These are phyloP conservation scores for Conticribra weissflogii DNA, from an alignment of 108 stramenopile genomes.

Conservation along the genomic window DNA sequence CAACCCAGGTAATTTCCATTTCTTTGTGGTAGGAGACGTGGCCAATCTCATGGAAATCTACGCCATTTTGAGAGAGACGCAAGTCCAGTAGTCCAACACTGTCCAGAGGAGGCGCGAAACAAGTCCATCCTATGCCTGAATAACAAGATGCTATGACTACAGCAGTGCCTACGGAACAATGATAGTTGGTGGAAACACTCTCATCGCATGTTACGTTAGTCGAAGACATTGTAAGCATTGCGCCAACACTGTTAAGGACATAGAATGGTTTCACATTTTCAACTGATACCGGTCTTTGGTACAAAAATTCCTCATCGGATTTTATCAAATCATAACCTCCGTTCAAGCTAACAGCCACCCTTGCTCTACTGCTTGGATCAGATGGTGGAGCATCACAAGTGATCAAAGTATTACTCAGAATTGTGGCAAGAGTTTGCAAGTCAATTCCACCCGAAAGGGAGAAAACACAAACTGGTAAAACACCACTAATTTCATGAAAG, in stretches of 20 bases:
- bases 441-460: not conserved
- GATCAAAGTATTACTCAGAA: conserved; percentile 14
- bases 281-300: not conserved
- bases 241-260: conserved; percentile 3
- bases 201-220: not conserved
- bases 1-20: no score
- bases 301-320: not conserved
- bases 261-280: not conserved
- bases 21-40: no score
- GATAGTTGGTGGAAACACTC: not conserved
- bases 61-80: conserved; percentile 10
- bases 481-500: not conserved
- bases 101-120: conserved; percentile 14
- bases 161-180: conserved; percentile 2
- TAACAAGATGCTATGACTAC: not conserved
- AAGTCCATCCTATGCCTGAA: not conserved
- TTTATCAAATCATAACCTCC: conserved; percentile 8
- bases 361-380: not conserved
- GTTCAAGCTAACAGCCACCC: conserved; percentile 10
- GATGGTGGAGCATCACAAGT: conserved; percentile 1
- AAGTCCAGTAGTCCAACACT: not conserved
- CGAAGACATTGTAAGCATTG: not conserved
- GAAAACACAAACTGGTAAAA: not conserved
- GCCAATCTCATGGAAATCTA: not conserved
- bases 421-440: not conserved